These are phyloP conservation scores for Vaccinium darrowii DNA, from an alignment of 148 eudicot species.

Conservation along the genomic window DNA sequence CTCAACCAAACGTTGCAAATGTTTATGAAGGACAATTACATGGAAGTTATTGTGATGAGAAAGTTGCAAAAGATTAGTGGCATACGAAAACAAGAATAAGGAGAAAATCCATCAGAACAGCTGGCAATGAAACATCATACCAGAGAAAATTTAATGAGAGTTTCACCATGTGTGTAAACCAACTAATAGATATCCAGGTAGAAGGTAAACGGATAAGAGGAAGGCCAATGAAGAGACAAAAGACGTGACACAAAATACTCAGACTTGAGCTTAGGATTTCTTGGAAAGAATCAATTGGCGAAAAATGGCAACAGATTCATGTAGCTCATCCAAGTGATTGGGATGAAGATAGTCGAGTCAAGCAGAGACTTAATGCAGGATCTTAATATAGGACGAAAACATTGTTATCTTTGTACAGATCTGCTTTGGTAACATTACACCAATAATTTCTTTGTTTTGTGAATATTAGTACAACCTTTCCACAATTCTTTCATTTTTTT, in stretches of 20 bases:
- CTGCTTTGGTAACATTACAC: not conserved
- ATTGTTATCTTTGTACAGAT: not conserved
- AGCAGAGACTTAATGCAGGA: not conserved
- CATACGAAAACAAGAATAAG: not conserved
- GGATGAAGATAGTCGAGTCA: not conserved
- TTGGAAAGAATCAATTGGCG: not conserved
- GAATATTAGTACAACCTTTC: not conserved
- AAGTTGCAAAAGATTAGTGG: not conserved
- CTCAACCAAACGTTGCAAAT: not conserved
- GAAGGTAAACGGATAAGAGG: not conserved
- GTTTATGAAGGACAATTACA: not conserved
- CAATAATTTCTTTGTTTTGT: not conserved
- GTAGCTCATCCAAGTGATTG: not conserved
- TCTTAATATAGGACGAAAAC: not conserved
- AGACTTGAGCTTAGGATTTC: not conserved
- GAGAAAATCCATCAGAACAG: not conserved
- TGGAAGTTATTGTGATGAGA: not conserved
- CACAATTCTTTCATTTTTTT: not conserved
- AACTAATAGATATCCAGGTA: not conserved
- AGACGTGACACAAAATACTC: not conserved
- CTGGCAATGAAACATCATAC: not conserved
- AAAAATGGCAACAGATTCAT: not conserved
- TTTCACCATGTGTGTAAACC: not conserved
- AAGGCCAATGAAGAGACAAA: not conserved
- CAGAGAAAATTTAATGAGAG: not conserved